Percentiles rank a stretch among this genome's conserved stretches.
Conservation (phyloP, 805 yeast genomes). For the Suhomyces tanzawaensis region DNA sequence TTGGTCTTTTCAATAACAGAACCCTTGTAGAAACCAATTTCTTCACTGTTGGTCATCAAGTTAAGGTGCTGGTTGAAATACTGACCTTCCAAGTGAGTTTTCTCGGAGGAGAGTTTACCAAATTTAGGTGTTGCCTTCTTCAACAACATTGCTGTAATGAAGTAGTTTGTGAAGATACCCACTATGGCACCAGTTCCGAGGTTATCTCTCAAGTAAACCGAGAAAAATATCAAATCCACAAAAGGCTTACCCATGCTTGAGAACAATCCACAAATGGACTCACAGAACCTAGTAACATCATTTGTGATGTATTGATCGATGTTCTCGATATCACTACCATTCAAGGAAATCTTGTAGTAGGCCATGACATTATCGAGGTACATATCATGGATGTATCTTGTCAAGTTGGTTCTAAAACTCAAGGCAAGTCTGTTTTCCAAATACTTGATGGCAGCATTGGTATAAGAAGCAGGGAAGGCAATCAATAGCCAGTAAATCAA, state of each 20-base stretch:
- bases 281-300: slow-evolving; percentile 78
- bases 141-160: slow-evolving; percentile 71
- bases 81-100: slow-evolving; percentile 81
- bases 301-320: slow-evolving; percentile 86
- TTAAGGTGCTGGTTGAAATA: slow-evolving; percentile 84
- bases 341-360: slow-evolving; percentile 76
- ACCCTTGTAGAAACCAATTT: slow-evolving; percentile 92
- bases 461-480: slow-evolving; percentile 90
- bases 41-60: slow-evolving; percentile 85
- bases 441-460: slow-evolving; percentile 85
- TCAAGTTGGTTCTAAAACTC: slow-evolving; percentile 79
- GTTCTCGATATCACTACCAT: slow-evolving; percentile 53
- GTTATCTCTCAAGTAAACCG: slow-evolving; percentile 78
- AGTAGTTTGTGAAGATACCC: slow-evolving; percentile 80
- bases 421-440: slow-evolving; percentile 73
- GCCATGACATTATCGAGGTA: slow-evolving; percentile 79
- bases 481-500: slow-evolving; percentile 82
- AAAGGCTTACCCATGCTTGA: slow-evolving; percentile 90
- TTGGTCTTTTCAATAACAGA: slow-evolving; percentile 71
- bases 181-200: slow-evolving; percentile 83
- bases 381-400: slow-evolving; percentile 85
- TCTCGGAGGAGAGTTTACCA: slow-evolving; percentile 69
- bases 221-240: slow-evolving; percentile 79
- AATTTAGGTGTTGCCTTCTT: slow-evolving; percentile 80
- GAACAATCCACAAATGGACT: slow-evolving; percentile 76